Evolutionary conservation across 106 monocot species (phyloP).

Genomic region (Posidonia australis): DNA sequence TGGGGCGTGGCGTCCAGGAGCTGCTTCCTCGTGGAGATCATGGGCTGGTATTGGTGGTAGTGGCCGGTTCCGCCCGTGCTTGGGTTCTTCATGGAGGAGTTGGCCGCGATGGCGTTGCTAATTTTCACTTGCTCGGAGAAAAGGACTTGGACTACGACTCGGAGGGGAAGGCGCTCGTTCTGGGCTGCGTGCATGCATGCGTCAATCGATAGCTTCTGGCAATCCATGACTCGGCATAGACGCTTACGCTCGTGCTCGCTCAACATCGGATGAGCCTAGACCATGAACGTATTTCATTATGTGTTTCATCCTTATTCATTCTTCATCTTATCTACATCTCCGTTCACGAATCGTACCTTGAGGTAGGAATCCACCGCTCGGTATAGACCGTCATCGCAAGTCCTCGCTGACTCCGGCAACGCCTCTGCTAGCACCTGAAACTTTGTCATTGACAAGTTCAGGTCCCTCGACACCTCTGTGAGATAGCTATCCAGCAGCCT

Average conservation of each 20-base stretch:
- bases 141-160: conserved; percentile 82
- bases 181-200: conserved; percentile 98
- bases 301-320: too few relatives aligned
- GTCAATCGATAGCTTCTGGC: conserved; percentile 97
- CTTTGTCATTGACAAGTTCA: conserved; percentile 80
- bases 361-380: conserved; percentile 90
- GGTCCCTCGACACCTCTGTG: conserved; percentile 83
- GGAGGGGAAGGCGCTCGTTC: conserved; percentile 93
- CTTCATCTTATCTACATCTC: too few relatives aligned
- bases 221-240: conserved; percentile 92
- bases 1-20: conserved; percentile 82
- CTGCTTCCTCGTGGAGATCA: conserved; percentile 31
- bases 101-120: conserved; percentile 79
- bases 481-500: conserved; percentile 78
- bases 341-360: conserved; percentile 33
- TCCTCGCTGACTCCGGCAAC: conserved; percentile 80
- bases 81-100: conserved; percentile 37
- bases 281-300: not conserved
- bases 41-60: conserved; percentile 32
- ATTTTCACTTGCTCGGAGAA: conserved; percentile 97
- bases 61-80: not conserved
- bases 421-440: conserved; percentile 89
- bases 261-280: conserved; percentile 69
- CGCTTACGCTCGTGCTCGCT: conserved; percentile 93
- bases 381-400: conserved; percentile 85